A percentile compares a stretch with the other conserved stretches of the same genome.
Evolutionary conservation across 2,329 filamentous ascomycete species (phyloP).

Genomic region (Phaeomoniella chlamydospora): DNA sequence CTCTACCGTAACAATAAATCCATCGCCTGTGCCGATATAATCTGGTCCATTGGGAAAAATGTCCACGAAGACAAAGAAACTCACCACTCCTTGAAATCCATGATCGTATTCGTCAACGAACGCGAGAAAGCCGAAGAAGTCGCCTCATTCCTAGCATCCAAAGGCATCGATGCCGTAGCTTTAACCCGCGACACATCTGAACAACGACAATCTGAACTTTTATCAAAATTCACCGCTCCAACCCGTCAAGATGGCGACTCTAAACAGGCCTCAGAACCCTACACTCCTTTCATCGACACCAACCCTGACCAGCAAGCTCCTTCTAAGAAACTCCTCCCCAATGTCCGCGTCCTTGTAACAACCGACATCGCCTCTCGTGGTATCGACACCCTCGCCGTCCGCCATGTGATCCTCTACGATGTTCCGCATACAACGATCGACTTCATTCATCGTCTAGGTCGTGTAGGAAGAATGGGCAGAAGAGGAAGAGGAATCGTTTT

Average conservation of each 20-base stretch:
- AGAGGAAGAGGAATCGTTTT: slow-evolving; percentile 81
- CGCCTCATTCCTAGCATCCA: slow-evolving; percentile 61
- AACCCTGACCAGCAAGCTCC: slow-evolving; percentile 11
- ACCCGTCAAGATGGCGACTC: slow-evolving; percentile 10
- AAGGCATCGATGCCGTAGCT: slow-evolving; percentile 78
- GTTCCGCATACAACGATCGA: slow-evolving; percentile 97
- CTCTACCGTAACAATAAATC: slow-evolving; percentile 81
- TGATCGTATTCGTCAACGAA: slow-evolving; percentile 95
- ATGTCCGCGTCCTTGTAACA: slow-evolving; percentile 83
- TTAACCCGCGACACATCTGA: slow-evolving; percentile 74
- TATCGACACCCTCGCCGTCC: slow-evolving; percentile 83
- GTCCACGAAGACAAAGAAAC: slow-evolving; percentile 44
- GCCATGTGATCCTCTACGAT: slow-evolving; percentile 87
- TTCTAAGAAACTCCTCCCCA: slow-evolving; percentile 41
- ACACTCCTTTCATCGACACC: slow-evolving; percentile 2
- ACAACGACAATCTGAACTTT: slow-evolving; percentile 59
- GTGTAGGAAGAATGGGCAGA: slow-evolving; percentile 83
- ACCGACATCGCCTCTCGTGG: slow-evolving; percentile 86
- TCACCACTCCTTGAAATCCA: slow-evolving; percentile 47
- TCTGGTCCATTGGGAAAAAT: slow-evolving; percentile 84
- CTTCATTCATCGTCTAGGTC: slow-evolving; percentile 89
- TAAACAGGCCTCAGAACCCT: slow-evolving; percentile 5
- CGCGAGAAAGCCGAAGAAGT: slow-evolving; percentile 76
- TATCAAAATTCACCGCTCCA: slow-evolving; percentile 54
- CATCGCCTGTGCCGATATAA: slow-evolving; percentile 84